These are phyloP conservation scores for Cryptomeria japonica DNA, from an alignment of 75 land plant species.

Conservation along the genomic window DNA sequence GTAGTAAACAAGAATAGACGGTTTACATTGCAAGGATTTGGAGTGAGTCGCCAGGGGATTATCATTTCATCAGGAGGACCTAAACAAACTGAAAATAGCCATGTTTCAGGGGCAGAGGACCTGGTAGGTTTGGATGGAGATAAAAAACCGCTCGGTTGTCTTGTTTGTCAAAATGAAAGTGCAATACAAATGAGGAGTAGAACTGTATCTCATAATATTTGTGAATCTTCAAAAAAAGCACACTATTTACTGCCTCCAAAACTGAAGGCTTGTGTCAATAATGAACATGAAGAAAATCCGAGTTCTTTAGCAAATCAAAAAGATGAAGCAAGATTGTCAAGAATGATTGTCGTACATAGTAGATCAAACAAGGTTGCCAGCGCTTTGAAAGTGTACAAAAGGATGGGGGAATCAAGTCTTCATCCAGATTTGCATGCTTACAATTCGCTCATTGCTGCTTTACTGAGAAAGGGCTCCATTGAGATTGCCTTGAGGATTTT, in stretches of 20 bases:
- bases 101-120: background rate
- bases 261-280: background rate
- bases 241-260: background rate
- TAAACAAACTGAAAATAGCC: background rate
- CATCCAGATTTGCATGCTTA: slow-evolving; percentile 47
- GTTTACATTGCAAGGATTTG: background rate
- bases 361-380: slow-evolving; percentile 57
- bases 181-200: background rate
- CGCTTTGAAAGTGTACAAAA: slow-evolving; percentile 41
- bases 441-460: slow-evolving; percentile 63
- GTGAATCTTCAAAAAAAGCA: background rate
- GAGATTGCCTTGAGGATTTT: slow-evolving; percentile 42
- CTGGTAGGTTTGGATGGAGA: background rate
- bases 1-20: background rate
- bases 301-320: background rate
- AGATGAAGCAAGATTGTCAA: background rate
- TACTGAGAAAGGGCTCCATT: slow-evolving; percentile 41
- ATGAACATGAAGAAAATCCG: background rate
- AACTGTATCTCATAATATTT: background rate
- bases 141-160: background rate
- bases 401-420: slow-evolving; percentile 46
- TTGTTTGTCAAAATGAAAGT: background rate
- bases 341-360: slow-evolving; percentile 26
- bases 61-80: background rate
- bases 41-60: background rate